Evolutionary conservation across 306 rosid genomes (phyloP).

Genomic region (Heteromeles arbutifolia): DNA sequence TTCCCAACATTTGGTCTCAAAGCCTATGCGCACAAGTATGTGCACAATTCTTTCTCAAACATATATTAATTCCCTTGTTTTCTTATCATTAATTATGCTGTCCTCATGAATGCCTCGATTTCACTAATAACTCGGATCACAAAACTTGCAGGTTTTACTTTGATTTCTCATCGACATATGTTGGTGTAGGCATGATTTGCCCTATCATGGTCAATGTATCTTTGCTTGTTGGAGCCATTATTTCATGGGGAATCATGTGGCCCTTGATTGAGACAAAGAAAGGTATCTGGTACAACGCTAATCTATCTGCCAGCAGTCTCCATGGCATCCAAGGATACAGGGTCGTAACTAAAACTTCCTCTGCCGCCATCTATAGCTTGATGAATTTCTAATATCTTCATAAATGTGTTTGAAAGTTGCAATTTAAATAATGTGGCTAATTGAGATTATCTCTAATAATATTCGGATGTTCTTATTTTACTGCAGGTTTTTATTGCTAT

Average conservation of each 20-base stretch:
- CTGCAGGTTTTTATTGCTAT: conserved; percentile 58
- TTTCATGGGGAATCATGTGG: conserved; percentile 76
- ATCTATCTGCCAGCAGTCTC: conserved; percentile 31
- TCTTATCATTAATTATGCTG: background rate
- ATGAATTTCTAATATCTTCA: background rate
- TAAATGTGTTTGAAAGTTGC: background rate
- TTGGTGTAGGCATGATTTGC: conserved; percentile 75
- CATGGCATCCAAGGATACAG: conserved; percentile 72
- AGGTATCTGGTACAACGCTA: conserved; percentile 59
- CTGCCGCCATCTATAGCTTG: background rate
- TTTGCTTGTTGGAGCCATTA: conserved; percentile 53
- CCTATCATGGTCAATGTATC: conserved; percentile 56
- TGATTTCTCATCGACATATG: conserved; percentile 66
- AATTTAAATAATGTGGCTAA: too few species aligned
- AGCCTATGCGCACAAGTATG: conserved; percentile 40
- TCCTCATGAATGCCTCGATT: background rate
- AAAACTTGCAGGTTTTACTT: conserved; percentile 50
- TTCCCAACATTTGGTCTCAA: conserved; percentile 73
- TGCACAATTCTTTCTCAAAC: background rate
- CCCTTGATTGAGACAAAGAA: conserved; percentile 52
- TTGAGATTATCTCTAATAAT: background rate
- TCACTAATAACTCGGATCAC: background rate
- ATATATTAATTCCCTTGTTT: background rate
- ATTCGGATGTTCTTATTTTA: background rate
- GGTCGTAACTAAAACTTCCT: conserved; percentile 18